Evolutionary conservation across 1,284 basidiomycete species (phyloP).

Genomic region (Fomitopsis schrenkii): DNA sequence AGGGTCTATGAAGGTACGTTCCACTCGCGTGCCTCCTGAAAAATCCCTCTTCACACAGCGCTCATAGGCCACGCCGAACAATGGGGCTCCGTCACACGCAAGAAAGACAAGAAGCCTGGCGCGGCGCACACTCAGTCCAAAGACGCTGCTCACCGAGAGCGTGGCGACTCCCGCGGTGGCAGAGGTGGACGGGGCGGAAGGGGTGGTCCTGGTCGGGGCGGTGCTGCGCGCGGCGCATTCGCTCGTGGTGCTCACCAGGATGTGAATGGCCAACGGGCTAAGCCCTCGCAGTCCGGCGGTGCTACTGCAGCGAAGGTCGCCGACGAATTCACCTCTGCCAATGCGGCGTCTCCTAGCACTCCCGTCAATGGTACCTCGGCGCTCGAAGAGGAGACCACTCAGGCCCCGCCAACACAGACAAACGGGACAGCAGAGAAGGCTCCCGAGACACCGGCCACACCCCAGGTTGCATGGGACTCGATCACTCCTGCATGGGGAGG

Average conservation of each 20-base stretch:
- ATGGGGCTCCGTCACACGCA: constrained; percentile 84
- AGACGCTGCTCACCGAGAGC: constrained; percentile 39
- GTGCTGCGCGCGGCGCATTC: constrained; percentile 46
- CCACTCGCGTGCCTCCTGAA: not conserved
- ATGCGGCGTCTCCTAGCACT: constrained; percentile 15
- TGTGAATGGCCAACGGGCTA: constrained; percentile 42
- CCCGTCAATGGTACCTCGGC: constrained; percentile 8
- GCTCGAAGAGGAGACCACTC: constrained; percentile 7
- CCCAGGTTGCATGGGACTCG: constrained; percentile 9
- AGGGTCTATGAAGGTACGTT: constrained; percentile 77
- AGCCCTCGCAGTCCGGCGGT: constrained; percentile 20
- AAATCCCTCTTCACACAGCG: not conserved
- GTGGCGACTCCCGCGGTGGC: constrained; percentile 59
- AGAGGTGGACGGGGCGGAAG: constrained; percentile 64
- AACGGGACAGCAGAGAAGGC: constrained; percentile 7
- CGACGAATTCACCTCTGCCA: constrained; percentile 16
- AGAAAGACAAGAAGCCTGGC: constrained; percentile 77
- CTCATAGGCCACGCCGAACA: constrained; percentile 69
- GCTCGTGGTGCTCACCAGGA: constrained; percentile 54
- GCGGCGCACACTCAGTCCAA: constrained; percentile 38
- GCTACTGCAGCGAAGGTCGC: constrained; percentile 11
- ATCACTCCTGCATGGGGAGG: constrained; percentile 15
- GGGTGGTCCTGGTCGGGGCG: constrained; percentile 53
- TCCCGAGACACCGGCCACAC: constrained; percentile 8
- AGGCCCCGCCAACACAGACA: constrained; percentile 9